Percentiles rank a stretch among this genome's conserved stretches.
phyloP scores from a whole-genome alignment of 306 rosid species.

The Leucaena leucocephala region DNA sequence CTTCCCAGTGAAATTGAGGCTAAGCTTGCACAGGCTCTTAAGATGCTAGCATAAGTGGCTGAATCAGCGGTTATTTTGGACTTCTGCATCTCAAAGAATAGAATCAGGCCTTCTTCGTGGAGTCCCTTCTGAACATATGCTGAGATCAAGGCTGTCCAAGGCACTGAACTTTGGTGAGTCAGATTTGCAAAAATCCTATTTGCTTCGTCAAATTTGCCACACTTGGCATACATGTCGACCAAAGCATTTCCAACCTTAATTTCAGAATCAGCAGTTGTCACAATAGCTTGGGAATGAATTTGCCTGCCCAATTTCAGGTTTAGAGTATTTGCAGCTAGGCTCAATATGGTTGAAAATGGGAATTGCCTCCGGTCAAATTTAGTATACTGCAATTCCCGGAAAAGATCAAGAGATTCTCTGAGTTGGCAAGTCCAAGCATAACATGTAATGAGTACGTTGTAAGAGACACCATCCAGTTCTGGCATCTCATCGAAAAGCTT shows the following conservation, averaged over 20 bases:
- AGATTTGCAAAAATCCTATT: conserved; percentile 57
- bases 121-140: conserved; percentile 71
- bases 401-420: conserved; percentile 56
- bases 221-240: conserved; percentile 95
- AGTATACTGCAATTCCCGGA: conserved; percentile 59
- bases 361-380: conserved; percentile 68
- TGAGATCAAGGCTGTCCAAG: conserved; percentile 92
- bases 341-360: conserved; percentile 77
- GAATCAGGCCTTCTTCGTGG: conserved; percentile 66
- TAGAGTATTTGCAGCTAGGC: conserved; percentile 67
- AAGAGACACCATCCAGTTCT: conserved; percentile 80
- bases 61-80: conserved; percentile 55
- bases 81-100: conserved; percentile 71
- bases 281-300: conserved; percentile 74
- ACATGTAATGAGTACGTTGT: conserved; percentile 67
- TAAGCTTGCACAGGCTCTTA: conserved; percentile 73
- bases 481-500: conserved; percentile 78
- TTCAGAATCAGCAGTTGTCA: conserved; percentile 55
- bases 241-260: conserved; percentile 73
- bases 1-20: conserved; percentile 72
- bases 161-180: conserved; percentile 64
- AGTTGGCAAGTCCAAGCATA: conserved; percentile 64
- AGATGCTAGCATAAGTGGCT: conserved; percentile 80
- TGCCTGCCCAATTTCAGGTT: conserved; percentile 76
- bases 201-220: conserved; percentile 71